Percentiles rank a stretch among this genome's conserved stretches.
Conservation (phyloP, 495 filamentous ascomycete genomes). For the Xylaria telfairii region DNA sequence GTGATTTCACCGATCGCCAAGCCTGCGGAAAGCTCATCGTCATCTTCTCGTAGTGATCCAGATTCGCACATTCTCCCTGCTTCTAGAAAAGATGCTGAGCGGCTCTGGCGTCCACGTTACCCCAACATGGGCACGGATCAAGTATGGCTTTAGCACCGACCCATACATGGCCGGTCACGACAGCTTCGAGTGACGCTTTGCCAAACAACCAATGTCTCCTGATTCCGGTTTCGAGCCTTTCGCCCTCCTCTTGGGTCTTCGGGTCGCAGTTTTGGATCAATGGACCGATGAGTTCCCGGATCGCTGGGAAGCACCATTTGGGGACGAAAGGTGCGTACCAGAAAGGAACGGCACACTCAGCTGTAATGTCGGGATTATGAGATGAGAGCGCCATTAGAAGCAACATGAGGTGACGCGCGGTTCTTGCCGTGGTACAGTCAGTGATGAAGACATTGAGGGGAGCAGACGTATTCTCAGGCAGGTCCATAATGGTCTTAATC, state of each 20-base stretch:
- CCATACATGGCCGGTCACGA: not conserved
- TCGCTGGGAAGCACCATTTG: slow-evolving; percentile 8
- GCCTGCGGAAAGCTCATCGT: not conserved
- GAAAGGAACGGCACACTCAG: slow-evolving; percentile 18
- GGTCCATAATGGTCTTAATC: slow-evolving; percentile 2
- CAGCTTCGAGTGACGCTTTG: not conserved
- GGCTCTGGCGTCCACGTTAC: not conserved
- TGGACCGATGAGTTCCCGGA: not conserved
- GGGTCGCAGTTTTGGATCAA: not conserved
- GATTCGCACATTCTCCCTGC: not conserved
- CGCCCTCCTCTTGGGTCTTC: not conserved
- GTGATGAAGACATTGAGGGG: not conserved
- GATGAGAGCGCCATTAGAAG: slow-evolving; percentile 7
- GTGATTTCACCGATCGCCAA: not conserved
- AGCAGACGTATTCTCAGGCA: not conserved
- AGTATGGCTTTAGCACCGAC: not conserved
- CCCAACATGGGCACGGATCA: not conserved
- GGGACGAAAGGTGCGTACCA: slow-evolving; percentile 16
- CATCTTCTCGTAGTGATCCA: not conserved
- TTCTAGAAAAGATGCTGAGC: not conserved
- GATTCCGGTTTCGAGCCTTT: not conserved
- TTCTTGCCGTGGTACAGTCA: not conserved
- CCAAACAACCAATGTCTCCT: not conserved
- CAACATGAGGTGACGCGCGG: not conserved
- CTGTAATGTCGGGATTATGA: not conserved